Evolutionary conservation across 164 flowering plant genomes (phyloP).

Genomic region (Nelumbo lutea): DNA sequence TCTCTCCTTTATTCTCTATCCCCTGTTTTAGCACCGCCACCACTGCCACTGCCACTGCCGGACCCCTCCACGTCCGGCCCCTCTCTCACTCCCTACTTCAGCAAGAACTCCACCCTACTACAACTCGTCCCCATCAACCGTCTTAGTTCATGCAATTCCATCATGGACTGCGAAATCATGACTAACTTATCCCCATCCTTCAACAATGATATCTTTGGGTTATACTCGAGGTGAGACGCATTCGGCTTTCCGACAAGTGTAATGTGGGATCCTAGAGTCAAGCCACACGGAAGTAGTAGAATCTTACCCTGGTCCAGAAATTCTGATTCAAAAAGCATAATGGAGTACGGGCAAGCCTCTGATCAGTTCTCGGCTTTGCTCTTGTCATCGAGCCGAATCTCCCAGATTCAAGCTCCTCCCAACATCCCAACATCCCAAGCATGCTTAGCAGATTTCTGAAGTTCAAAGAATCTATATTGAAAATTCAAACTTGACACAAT

Average conservation of each 20-base stretch:
- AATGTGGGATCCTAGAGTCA: slow-evolving; percentile 79
- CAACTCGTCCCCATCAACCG: slow-evolving; percentile 92
- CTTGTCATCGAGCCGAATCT: background rate
- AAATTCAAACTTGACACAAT: slow-evolving; percentile 41
- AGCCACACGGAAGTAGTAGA: slow-evolving; percentile 75
- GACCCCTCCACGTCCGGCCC: no score
- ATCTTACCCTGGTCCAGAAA: slow-evolving; percentile 34
- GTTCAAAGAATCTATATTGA: slow-evolving; percentile 39
- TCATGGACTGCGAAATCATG: slow-evolving; percentile 80
- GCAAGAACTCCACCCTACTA: no score
- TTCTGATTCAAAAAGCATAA: slow-evolving; percentile 49
- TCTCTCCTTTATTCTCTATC: no score
- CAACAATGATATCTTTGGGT: slow-evolving; percentile 52
- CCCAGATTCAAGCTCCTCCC: slow-evolving; percentile 48
- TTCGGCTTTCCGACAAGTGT: slow-evolving; percentile 75
- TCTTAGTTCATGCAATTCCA: slow-evolving; percentile 86
- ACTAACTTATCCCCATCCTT: slow-evolving; percentile 51
- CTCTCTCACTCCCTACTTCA: no score
- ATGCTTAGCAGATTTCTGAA: slow-evolving; percentile 44
- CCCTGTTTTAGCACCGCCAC: no score
- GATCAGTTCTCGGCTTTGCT: slow-evolving; percentile 22
- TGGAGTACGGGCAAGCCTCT: slow-evolving; percentile 55
- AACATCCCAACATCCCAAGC: slow-evolving; percentile 58
- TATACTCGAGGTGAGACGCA: slow-evolving; percentile 57
- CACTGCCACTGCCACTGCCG: no score